Conservation (phyloP, 148 eudicot species). For the Arbutus unedo region DNA sequence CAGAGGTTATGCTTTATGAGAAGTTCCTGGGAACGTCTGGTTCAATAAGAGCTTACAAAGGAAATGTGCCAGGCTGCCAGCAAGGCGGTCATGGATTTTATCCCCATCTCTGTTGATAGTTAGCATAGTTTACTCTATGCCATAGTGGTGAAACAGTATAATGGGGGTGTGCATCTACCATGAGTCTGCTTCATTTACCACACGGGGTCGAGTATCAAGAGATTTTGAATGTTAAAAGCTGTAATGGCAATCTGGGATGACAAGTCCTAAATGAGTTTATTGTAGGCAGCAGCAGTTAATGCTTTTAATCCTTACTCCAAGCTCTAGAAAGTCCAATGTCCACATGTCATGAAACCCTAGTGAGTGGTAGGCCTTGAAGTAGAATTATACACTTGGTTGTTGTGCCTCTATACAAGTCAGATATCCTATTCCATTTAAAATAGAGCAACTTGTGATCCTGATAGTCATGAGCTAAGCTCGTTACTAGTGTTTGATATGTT, state of each 20-base stretch:
- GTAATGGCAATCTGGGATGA: background rate
- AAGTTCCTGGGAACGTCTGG: background rate
- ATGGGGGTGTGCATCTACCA: background rate
- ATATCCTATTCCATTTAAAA: background rate
- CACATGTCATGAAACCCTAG: background rate
- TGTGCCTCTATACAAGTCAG: background rate
- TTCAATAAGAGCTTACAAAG: background rate
- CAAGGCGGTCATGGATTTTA: background rate
- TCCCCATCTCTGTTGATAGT: background rate
- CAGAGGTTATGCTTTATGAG: background rate
- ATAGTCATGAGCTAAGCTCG: background rate
- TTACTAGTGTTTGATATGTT: background rate
- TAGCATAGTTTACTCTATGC: background rate
- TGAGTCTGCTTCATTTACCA: background rate
- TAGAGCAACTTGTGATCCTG: background rate
- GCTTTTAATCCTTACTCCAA: background rate
- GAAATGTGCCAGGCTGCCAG: slow-evolving; percentile 2
- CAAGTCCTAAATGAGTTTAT: background rate
- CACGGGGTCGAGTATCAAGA: background rate
- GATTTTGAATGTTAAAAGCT: background rate
- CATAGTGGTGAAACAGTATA: background rate
- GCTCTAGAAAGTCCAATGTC: background rate
- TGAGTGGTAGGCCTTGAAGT: background rate
- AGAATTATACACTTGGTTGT: background rate
- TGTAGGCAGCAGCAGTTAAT: background rate